Evolutionary conservation across 2,329 filamentous ascomycete species (phyloP).

Genomic region (Ascochyta rabiei): DNA sequence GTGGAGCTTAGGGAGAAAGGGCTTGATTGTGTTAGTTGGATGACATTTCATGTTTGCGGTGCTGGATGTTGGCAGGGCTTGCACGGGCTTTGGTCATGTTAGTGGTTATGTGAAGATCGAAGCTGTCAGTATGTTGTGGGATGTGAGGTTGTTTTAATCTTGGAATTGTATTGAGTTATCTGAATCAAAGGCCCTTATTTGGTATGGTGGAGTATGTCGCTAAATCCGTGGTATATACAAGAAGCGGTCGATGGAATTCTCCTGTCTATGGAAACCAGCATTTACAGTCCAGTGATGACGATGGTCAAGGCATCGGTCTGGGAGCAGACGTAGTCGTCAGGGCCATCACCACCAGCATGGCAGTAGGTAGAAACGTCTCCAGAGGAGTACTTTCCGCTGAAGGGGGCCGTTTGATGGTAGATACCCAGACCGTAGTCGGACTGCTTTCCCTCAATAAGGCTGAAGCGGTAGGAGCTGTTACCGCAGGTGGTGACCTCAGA

Average conservation of each 20-base stretch:
- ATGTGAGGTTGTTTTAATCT: neutral
- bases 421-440: conserved; percentile 17
- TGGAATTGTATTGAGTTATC: neutral
- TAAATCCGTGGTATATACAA: conserved; percentile 11
- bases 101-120: too few species aligned
- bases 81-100: too few species aligned
- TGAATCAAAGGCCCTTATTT: neutral
- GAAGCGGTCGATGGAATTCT: neutral
- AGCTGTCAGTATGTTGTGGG: too few species aligned
- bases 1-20: neutral
- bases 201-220: neutral
- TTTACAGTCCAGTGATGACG: conserved; percentile 17
- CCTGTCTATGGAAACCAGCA: neutral
- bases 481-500: conserved; percentile 23
- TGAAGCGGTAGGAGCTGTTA: conserved; percentile 27
- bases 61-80: too few species aligned
- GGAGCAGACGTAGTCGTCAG: conserved; percentile 26
- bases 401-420: conserved; percentile 24
- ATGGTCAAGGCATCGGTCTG: conserved; percentile 20
- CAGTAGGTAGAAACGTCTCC: conserved; percentile 26
- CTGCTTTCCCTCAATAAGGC: conserved; percentile 10
- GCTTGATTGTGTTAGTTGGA: neutral
- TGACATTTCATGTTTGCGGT: neutral
- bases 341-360: conserved; percentile 27
- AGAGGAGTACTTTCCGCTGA: conserved; percentile 16